Evolutionary conservation across 108 stramenopile genomes (phyloP).

Genomic region (Discostella pseudostelligera): DNA sequence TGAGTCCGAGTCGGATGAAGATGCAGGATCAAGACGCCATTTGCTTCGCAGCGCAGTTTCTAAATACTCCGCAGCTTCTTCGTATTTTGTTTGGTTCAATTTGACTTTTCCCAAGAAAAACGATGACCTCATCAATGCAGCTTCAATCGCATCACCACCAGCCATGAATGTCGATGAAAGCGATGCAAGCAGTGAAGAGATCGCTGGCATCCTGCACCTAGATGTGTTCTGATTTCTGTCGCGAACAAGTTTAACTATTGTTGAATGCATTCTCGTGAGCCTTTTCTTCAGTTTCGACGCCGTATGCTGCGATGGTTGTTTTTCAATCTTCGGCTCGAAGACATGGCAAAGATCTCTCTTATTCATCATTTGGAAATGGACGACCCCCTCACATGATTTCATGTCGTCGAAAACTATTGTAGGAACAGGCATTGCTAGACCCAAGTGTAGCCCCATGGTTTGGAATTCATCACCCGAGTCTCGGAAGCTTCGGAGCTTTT

Average conservation of each 20-base stretch:
- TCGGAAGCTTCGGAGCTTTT: conserved; percentile 12
- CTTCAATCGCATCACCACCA: conserved; percentile 26
- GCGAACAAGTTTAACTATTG: conserved; percentile 28
- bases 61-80: conserved; percentile 37
- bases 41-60: conserved; percentile 36
- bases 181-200: conserved; percentile 18
- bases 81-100: conserved; percentile 21
- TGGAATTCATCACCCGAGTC: conserved; percentile 28
- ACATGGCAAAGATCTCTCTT: conserved; percentile 33
- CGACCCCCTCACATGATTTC: conserved; percentile 15
- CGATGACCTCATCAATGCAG: conserved; percentile 29
- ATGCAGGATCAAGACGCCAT: conserved; percentile 42
- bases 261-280: conserved; percentile 29
- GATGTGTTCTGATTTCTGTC: conserved; percentile 19
- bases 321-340: conserved; percentile 18
- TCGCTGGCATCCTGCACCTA: conserved; percentile 7
- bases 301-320: neutral
- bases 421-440: conserved; percentile 28
- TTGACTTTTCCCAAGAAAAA: conserved; percentile 25
- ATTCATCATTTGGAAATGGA: conserved; percentile 39
- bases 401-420: conserved; percentile 27
- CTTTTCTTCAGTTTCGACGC: conserved; percentile 29
- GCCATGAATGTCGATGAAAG: conserved; percentile 17
- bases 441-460: conserved; percentile 24
- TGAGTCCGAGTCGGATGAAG: conserved; percentile 44